phyloP scores from a whole-genome alignment of 176 grass and related monocot genomes.

The Aechmea fasciata region DNA sequence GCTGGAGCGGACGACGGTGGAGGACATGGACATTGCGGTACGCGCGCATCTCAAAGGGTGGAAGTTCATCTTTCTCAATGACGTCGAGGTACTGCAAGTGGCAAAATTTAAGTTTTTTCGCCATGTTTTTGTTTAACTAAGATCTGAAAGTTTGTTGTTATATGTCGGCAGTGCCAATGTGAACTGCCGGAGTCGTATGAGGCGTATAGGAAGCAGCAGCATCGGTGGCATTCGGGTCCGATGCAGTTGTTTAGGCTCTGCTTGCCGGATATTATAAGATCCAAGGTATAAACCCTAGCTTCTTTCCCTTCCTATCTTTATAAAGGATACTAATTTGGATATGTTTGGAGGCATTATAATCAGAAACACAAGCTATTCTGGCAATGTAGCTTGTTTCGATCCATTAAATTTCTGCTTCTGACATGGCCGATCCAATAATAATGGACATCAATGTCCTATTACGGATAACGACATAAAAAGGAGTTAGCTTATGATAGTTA shows the following conservation, averaged over 20 bases:
- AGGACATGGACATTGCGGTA: slow-evolving; percentile 49
- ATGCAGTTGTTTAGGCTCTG: slow-evolving; percentile 55
- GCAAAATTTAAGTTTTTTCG: neutral
- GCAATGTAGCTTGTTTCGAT: neutral
- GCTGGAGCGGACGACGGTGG: slow-evolving; percentile 41
- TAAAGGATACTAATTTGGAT: neutral
- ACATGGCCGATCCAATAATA: neutral
- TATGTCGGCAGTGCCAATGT: slow-evolving; percentile 34
- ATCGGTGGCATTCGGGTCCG: slow-evolving; percentile 45
- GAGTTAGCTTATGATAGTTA: too few species aligned
- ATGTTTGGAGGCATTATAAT: neutral
- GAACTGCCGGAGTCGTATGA: slow-evolving; percentile 49
- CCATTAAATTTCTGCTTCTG: neutral
- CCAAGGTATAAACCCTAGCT: slow-evolving; percentile 29
- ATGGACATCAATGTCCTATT: neutral
- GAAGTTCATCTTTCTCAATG: slow-evolving; percentile 46
- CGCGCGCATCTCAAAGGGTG: slow-evolving; percentile 42
- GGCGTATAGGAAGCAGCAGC: slow-evolving; percentile 46
- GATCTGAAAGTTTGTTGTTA: neutral
- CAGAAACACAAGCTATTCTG: neutral
- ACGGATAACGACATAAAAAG: neutral
- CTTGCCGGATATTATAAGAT: slow-evolving; percentile 38
- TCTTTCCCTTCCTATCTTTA: neutral
- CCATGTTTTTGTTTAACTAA: neutral
- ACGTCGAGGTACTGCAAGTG: slow-evolving; percentile 26